Conservation (phyloP, 257 asterid genomes). For the Catharanthus roseus region DNA sequence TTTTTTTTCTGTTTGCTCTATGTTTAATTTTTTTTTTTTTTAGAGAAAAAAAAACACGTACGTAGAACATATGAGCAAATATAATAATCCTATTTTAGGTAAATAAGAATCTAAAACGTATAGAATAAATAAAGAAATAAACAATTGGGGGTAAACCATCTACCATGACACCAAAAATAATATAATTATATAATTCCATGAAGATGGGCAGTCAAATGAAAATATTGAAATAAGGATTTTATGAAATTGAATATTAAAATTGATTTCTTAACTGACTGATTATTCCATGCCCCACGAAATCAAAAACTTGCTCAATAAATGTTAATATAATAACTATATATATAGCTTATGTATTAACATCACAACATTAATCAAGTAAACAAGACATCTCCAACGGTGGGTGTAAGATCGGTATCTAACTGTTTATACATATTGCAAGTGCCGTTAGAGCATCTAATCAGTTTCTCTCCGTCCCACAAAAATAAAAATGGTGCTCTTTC, state of each 20-base stretch:
- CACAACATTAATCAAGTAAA: conserved; percentile 38
- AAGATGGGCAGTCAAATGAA: conserved; percentile 59
- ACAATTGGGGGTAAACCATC: not conserved
- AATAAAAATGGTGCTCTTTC: no score
- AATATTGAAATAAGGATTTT: conserved; percentile 32
- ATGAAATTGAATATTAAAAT: conserved; percentile 27
- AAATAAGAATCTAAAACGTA: not conserved
- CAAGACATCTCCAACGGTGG: conserved; percentile 70
- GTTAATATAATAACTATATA: no score
- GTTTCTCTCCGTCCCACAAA: no score
- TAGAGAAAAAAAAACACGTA: no score
- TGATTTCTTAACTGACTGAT: conserved; percentile 75
- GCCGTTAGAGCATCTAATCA: conserved; percentile 10
- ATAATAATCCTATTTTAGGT: no score
- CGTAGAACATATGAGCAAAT: no score
- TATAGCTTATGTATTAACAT: conserved; percentile 53
- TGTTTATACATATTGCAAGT: not conserved
- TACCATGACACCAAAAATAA: not conserved
- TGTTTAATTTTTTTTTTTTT: no score
- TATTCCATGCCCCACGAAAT: conserved; percentile 64
- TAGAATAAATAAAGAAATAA: no score
- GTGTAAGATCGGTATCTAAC: conserved; percentile 62
- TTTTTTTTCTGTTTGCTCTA: no score
- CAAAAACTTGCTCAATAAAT: conserved; percentile 21
- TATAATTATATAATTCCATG: conserved; percentile 26